Conservation (phyloP, 352 stramenopile genomes). For the Globisporangium splendens region DNA sequence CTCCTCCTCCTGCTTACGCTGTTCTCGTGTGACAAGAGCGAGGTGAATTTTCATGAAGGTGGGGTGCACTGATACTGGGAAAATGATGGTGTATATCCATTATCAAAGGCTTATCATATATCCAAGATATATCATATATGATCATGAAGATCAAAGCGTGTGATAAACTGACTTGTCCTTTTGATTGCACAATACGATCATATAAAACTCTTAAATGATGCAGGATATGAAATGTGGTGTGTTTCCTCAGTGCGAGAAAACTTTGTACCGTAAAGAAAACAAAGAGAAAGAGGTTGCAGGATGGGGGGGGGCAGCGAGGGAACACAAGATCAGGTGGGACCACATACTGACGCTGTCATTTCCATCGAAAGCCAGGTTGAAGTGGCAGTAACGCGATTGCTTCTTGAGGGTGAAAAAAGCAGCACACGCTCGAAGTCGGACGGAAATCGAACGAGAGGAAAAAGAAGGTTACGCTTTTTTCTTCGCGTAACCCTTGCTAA, state of each 20-base stretch:
- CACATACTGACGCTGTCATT: neutral
- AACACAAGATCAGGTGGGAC: neutral
- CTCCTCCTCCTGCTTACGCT: constrained; percentile 9
- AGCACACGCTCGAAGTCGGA: neutral
- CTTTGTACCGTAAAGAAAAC: too few relatives aligned
- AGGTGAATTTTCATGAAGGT: neutral
- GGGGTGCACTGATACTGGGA: too few relatives aligned
- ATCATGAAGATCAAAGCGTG: too few relatives aligned
- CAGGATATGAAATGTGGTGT: too few relatives aligned
- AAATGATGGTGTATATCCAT: too few relatives aligned
- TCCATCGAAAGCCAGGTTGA: constrained; percentile 9
- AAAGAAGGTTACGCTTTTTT: neutral
- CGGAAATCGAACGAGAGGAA: neutral
- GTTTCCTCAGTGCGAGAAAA: too few relatives aligned
- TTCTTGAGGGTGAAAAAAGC: neutral
- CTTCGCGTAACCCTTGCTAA: neutral
- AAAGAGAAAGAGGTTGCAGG: neutral
- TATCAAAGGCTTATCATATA: too few relatives aligned
- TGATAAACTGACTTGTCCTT: too few relatives aligned
- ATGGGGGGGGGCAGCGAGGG: neutral
- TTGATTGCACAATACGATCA: too few relatives aligned
- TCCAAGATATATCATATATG: too few relatives aligned
- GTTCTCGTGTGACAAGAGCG: constrained; percentile 5
- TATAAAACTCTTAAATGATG: too few relatives aligned
- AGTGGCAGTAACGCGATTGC: constrained; percentile 5